A percentile compares a stretch with the other conserved stretches of the same genome.
These are phyloP conservation scores for Acanthochlamys bracteata DNA, from an alignment of 106 monocot genomes.

Conservation along the genomic window DNA sequence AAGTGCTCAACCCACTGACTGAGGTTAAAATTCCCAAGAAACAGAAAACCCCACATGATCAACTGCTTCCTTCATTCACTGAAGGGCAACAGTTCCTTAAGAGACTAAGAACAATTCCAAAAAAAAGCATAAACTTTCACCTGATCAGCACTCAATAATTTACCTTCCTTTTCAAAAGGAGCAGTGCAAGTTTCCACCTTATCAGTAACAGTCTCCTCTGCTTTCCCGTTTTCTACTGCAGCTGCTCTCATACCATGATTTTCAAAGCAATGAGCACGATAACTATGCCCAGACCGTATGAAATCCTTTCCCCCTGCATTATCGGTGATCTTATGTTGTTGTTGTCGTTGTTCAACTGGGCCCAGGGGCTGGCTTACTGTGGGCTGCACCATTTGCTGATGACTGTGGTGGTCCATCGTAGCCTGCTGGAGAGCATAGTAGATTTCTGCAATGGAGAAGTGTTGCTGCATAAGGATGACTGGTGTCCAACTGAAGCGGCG, in stretches of 20 bases:
- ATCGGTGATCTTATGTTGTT: no score
- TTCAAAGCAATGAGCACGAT: not conserved
- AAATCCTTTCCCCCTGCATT: not conserved
- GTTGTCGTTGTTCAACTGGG: not conserved
- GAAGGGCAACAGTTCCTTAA: no score
- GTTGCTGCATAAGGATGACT: constrained; percentile 9
- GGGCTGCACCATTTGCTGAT: not conserved
- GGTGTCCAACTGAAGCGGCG: constrained; percentile 2
- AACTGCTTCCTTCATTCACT: no score
- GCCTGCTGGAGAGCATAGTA: constrained; percentile 8
- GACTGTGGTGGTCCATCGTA: not conserved
- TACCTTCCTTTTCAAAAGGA: not conserved
- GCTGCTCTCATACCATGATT: no score
- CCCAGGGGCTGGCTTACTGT: not conserved
- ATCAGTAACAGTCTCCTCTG: not conserved
- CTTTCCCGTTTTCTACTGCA: not conserved
- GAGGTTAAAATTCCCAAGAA: no score
- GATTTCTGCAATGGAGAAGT: constrained; percentile 8
- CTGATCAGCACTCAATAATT: not conserved
- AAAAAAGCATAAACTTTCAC: no score
- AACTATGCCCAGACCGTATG: not conserved
- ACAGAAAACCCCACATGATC: no score
- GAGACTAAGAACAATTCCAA: no score
- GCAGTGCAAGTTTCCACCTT: not conserved
- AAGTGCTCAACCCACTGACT: no score